These are phyloP conservation scores for Bruguiera hainesii DNA, from an alignment of 441 rosid genomes.

Conservation along the genomic window DNA sequence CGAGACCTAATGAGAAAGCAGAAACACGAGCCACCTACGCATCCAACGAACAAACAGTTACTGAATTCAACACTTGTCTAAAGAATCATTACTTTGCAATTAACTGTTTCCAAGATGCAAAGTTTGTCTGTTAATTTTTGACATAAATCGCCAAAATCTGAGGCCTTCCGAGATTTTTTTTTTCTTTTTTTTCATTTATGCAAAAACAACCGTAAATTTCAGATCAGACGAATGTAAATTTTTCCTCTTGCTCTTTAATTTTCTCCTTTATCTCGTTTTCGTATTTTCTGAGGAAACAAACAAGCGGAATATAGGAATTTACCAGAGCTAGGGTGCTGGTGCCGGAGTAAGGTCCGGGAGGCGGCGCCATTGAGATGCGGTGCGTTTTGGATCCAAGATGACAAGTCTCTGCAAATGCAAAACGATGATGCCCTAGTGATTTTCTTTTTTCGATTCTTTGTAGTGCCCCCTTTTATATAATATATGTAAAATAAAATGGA, in stretches of 20 bases:
- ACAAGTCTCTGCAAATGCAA: too few species aligned
- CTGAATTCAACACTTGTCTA: neutral
- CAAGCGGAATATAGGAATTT: slow-evolving; percentile 9
- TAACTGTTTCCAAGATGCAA: neutral
- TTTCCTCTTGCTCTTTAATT: neutral
- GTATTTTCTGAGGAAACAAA: slow-evolving; percentile 7
- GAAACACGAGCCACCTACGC: slow-evolving; percentile 67
- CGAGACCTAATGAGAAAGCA: slow-evolving; percentile 61
- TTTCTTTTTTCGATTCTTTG: too few species aligned
- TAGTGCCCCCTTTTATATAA: too few species aligned
- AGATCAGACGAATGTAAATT: neutral
- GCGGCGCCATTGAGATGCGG: slow-evolving; percentile 51
- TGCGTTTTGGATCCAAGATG: too few species aligned
- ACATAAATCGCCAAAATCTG: too few species aligned
- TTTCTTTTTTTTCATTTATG: too few species aligned
- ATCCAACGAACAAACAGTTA: neutral
- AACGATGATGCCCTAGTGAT: too few species aligned
- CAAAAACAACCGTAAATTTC: neutral
- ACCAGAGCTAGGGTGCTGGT: slow-evolving; percentile 85
- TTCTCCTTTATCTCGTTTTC: neutral
- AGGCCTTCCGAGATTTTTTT: too few species aligned
- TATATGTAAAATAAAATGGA: too few species aligned
- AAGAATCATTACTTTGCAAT: neutral
- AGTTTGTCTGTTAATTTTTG: too few species aligned
- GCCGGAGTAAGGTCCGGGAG: slow-evolving; percentile 93